Conservation (phyloP, 805 yeast genomes). For the Pichia manshurica region DNA sequence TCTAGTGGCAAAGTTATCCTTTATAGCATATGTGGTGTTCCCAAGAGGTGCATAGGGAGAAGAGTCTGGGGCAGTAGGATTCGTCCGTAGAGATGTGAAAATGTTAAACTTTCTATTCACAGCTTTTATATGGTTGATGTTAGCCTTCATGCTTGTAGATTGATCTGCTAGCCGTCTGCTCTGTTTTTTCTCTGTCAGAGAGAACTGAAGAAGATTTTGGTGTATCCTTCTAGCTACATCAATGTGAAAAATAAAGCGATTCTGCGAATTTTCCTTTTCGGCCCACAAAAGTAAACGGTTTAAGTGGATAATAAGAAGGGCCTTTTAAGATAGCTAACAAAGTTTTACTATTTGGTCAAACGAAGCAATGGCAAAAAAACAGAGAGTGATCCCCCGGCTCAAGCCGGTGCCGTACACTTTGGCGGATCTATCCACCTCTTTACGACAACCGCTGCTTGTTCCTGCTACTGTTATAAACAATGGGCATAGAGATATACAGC, state of each 20-base stretch:
- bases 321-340: too few species aligned
- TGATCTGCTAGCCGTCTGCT: too few species aligned
- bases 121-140: slow-evolving; percentile 8
- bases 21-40: slow-evolving; percentile 42
- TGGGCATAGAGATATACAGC: slow-evolving; percentile 16
- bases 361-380: slow-evolving; percentile 9
- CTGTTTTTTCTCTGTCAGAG: too few species aligned
- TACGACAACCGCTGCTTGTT: slow-evolving; percentile 19
- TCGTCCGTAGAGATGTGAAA: slow-evolving; percentile 36
- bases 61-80: not conserved
- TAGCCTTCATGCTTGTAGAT: slow-evolving; percentile 1
- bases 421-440: slow-evolving; percentile 23
- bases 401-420: slow-evolving; percentile 32
- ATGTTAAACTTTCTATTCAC: slow-evolving; percentile 27
- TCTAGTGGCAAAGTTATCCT: slow-evolving; percentile 74
- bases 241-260: too few species aligned
- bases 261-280: too few species aligned
- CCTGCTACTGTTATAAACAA: slow-evolving; percentile 13
- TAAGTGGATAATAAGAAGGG: too few species aligned
- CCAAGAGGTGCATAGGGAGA: slow-evolving; percentile 10
- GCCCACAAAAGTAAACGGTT: too few species aligned
- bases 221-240: not conserved
- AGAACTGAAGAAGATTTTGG: not conserved
- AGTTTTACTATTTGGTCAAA: too few species aligned
- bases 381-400: slow-evolving; percentile 26